phyloP scores from a whole-genome alignment of 257 asterid species.

The Leonotis leonurus region DNA sequence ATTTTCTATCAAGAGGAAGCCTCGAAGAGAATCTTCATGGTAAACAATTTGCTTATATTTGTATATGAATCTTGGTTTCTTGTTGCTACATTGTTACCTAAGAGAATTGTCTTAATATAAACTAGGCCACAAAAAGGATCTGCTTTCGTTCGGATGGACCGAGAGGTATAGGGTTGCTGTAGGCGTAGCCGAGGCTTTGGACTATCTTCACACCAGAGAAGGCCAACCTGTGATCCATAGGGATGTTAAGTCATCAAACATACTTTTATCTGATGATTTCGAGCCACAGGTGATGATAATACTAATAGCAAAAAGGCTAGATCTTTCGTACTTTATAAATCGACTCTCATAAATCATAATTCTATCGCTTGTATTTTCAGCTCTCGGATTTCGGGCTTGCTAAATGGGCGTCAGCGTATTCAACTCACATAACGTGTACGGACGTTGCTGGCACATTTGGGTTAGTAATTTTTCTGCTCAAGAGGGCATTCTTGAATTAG shows the following conservation, averaged over 20 bases:
- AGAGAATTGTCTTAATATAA: background rate
- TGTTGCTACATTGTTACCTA: background rate
- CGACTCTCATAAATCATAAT: background rate
- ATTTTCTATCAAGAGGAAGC: slow-evolving; percentile 89
- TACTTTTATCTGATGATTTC: slow-evolving; percentile 73
- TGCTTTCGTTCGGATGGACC: slow-evolving; percentile 53
- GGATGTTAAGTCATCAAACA: slow-evolving; percentile 91
- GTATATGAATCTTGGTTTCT: background rate
- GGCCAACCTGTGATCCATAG: slow-evolving; percentile 74
- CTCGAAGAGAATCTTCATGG: slow-evolving; percentile 97
- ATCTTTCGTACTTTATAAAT: background rate
- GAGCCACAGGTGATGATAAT: slow-evolving; percentile 71
- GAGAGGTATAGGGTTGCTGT: slow-evolving; percentile 75
- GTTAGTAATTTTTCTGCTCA: slow-evolving; percentile 32
- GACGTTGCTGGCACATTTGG: slow-evolving; percentile 97
- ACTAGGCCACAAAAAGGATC: slow-evolving; percentile 53
- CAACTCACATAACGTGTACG: slow-evolving; percentile 66
- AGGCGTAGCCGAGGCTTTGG: slow-evolving; percentile 94
- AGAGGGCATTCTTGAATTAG: slow-evolving; percentile 1
- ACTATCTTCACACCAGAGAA: slow-evolving; percentile 76
- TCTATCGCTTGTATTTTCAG: slow-evolving; percentile 35
- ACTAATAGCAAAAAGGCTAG: background rate
- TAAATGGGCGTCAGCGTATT: slow-evolving; percentile 76
- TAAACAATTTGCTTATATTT: slow-evolving; percentile 15
- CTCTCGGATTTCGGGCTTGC: slow-evolving; percentile 97